Conservation (phyloP, 306 rosid genomes). For the Albizia julibrissin region DNA sequence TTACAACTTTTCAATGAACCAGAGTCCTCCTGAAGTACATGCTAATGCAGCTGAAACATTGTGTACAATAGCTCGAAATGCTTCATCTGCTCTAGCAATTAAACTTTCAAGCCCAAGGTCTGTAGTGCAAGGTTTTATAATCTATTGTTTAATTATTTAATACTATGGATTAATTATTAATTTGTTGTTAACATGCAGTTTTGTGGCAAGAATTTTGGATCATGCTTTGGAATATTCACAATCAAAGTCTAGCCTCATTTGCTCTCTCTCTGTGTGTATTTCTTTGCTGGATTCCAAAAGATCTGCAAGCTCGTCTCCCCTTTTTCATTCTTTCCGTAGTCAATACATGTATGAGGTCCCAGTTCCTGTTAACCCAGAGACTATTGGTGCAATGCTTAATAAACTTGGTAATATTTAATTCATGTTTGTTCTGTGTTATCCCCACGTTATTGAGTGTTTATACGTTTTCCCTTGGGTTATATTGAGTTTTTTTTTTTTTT, state of each 20-base stretch:
- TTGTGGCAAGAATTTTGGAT: constrained; percentile 73
- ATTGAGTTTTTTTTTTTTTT: background rate
- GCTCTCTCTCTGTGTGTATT: constrained; percentile 91
- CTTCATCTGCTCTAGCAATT: constrained; percentile 82
- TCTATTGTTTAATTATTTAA: background rate
- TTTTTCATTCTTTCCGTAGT: constrained; percentile 85
- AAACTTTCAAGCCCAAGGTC: constrained; percentile 96
- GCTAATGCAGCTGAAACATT: constrained; percentile 94
- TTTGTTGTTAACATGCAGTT: constrained; percentile 54
- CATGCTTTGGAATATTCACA: constrained; percentile 91
- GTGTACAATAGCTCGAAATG: constrained; percentile 83
- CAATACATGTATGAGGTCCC: constrained; percentile 89
- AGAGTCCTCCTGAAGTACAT: constrained; percentile 94
- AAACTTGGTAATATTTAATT: constrained; percentile 66
- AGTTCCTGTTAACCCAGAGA: constrained; percentile 74
- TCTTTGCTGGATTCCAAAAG: constrained; percentile 95
- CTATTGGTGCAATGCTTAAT: constrained; percentile 87
- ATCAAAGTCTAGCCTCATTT: constrained; percentile 79
- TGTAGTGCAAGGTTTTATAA: constrained; percentile 34
- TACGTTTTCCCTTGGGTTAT: background rate
- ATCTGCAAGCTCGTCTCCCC: constrained; percentile 61
- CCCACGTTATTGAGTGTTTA: constrained; percentile 5
- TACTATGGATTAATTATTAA: constrained; percentile 18
- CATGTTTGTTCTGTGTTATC: constrained; percentile 4
- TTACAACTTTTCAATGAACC: constrained; percentile 42